Evolutionary conservation across 257 asterid species (phyloP), one percentile per base, ranked within the genome.

Genomic region (Nicotiana otophora): DNA sequence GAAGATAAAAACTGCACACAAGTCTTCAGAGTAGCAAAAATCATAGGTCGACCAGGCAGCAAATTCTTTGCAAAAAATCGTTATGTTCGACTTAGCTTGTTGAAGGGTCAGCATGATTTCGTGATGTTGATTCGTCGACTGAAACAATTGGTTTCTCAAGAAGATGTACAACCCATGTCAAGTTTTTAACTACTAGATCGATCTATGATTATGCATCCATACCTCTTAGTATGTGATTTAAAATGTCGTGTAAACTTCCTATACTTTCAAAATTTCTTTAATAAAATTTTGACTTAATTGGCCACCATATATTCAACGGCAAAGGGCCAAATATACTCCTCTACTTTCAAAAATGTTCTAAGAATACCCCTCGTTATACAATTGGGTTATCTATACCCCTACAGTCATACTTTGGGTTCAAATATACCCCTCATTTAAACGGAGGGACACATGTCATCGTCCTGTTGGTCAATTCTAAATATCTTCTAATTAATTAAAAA

Each of bases 11-110:
- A 85, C 62, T 90, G 92, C 82, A 4, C 10, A 0, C 58, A 58
- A 33, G 83, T 89, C 57, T 89, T 90, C 11, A 72, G 9, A 9
- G 78, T 64, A 30, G 89, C 86, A 51, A 89, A 89, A 60, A 89
- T 90, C 64, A 85, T 78, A 60, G 90, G 90, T 2, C 77, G 88
- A 14, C 42, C 23, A 6, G 91, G 92, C 3, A 80, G 69, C 12
- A 0, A 5, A 7, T 91, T 91, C 79, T 20, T 31, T 9, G 84
- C 23, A 7, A 80, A 36, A 4, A 83, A 89, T 19, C 89, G 82
- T 68, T 81, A 86, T 15, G 91, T 88, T 67, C 91, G 91, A 26
- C 86, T 91, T 48, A 88, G 89, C 84, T 83, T 91, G 46, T 30
- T 89, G 17, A 86, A 62, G 57, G 64, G 88, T 2, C 88, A 91